phyloP scores from a whole-genome alignment of 169 alveolate species.

The Plasmodium gallinaceum region DNA sequence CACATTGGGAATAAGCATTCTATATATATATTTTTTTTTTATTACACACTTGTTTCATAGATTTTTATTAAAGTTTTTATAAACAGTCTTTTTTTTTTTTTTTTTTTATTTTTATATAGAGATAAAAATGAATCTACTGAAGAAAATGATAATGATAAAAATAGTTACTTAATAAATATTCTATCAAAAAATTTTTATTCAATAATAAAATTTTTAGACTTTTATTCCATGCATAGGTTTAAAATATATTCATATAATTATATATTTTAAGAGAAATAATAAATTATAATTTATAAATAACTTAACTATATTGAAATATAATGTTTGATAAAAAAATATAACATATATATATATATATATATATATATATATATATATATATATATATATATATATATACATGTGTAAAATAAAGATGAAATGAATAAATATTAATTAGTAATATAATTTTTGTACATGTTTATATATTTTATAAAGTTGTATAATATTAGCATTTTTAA shows the following conservation, averaged over 20 bases:
- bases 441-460: not conserved
- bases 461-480: no score
- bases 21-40: no score
- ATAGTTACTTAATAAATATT: slow-evolving; percentile 22
- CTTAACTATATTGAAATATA: not conserved
- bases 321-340: not conserved
- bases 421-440: no score
- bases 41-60: not conserved
- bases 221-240: slow-evolving; percentile 72
- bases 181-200: slow-evolving; percentile 41
- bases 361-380: not conserved
- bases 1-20: no score
- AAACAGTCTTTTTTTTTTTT: not conserved
- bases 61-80: not conserved
- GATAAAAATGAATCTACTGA: slow-evolving; percentile 30
- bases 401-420: not conserved
- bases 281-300: not conserved
- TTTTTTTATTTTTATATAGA: slow-evolving; percentile 7
- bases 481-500: no score
- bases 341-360: not conserved
- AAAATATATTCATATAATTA: not conserved
- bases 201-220: slow-evolving; percentile 50
- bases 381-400: not conserved
- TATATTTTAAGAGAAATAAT: not conserved
- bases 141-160: slow-evolving; percentile 11